Evolutionary conservation across 441 rosid genomes (phyloP), one percentile per base, ranked within the genome.

Genomic region (Arabidopsis hybrid): DNA sequence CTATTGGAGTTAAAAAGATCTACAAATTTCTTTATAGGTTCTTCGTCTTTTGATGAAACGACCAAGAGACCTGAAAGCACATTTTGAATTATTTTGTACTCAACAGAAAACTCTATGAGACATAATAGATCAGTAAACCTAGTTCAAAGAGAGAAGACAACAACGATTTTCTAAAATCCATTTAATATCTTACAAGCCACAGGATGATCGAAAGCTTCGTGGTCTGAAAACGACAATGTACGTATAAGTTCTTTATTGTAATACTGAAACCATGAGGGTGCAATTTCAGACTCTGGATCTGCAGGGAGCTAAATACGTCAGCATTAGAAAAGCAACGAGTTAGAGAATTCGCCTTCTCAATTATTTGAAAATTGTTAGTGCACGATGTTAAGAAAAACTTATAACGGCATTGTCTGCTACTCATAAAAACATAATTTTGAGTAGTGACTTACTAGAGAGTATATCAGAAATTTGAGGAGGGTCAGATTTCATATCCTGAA

Each of bases 161-260:
- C 52, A 38, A 66, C 40, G 46, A 47, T 46, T 67, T 68, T 69
- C 64, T 38, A 78, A 83, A 13, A 71, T 52, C 31, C 18, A 71
- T 74, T 66, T 32, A 62, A 79, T 36, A 74, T 72, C 97, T 85
- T 88, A 96, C 98, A 96, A 66, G 97, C 96, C 83, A 96, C 97
- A 12, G 99, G 99, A 82, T 96, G 97, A 68, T 96, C 99, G 81
- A 91, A 93, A 67, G 99, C 92, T 86, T 93, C 98, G 72, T 96
- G 98, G 26, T 93, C 97, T 16, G 98, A 88, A 72, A 96, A 96
- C 5, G 97, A 88, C 70, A 87, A 83, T 40, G 86, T 79, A 31
- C 79, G 83, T 53, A 89, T 82, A 61, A 93, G 97, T 86, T 93
- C 97, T 78, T 85, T 83, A 68, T 93, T 89, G 76, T 93, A 86